Evolutionary conservation across 2,329 filamentous ascomycete genomes (phyloP).

Genomic region (Apiospora marii): DNA sequence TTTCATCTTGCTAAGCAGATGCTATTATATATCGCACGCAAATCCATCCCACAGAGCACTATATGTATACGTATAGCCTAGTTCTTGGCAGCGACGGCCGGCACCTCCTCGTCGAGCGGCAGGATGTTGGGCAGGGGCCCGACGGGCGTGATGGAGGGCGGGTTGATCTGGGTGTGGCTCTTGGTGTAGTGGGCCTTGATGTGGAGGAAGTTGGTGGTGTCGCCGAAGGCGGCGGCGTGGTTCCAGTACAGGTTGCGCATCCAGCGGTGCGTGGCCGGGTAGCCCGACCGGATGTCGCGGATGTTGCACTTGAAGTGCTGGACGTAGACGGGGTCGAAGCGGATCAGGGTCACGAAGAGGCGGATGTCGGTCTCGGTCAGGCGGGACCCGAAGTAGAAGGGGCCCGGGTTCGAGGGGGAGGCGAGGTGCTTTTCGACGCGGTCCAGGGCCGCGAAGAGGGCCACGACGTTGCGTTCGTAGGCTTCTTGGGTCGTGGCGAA

Average conservation of each 20-base stretch:
- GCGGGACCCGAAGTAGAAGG: constrained; percentile 77
- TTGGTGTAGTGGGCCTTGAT: constrained; percentile 82
- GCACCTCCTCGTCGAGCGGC: constrained; percentile 79
- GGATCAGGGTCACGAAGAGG: constrained; percentile 52
- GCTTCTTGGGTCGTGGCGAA: constrained; percentile 86
- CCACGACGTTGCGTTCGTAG: constrained; percentile 76
- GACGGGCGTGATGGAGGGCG: constrained; percentile 78
- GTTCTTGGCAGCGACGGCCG: constrained; percentile 53
- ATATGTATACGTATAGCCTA: too few species aligned
- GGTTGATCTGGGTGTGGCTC: constrained; percentile 72
- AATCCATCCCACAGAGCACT: not conserved
- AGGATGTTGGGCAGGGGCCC: constrained; percentile 87
- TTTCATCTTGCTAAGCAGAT: not conserved
- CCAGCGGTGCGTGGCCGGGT: constrained; percentile 83
- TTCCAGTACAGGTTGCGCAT: constrained; percentile 87
- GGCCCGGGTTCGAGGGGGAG: constrained; percentile 47
- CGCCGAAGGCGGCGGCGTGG: constrained; percentile 76
- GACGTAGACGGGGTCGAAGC: constrained; percentile 72
- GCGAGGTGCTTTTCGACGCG: constrained; percentile 75
- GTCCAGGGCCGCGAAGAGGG: constrained; percentile 81
- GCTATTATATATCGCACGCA: not conserved
- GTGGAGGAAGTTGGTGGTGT: constrained; percentile 91
- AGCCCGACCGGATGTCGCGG: constrained; percentile 83
- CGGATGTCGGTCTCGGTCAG: constrained; percentile 86
- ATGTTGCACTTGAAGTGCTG: constrained; percentile 92